Percentiles rank a stretch among this genome's conserved stretches.
These are phyloP conservation scores for Paraphaeosphaeria minitans DNA, from an alignment of 2,329 filamentous ascomycete genomes.

Conservation along the genomic window DNA sequence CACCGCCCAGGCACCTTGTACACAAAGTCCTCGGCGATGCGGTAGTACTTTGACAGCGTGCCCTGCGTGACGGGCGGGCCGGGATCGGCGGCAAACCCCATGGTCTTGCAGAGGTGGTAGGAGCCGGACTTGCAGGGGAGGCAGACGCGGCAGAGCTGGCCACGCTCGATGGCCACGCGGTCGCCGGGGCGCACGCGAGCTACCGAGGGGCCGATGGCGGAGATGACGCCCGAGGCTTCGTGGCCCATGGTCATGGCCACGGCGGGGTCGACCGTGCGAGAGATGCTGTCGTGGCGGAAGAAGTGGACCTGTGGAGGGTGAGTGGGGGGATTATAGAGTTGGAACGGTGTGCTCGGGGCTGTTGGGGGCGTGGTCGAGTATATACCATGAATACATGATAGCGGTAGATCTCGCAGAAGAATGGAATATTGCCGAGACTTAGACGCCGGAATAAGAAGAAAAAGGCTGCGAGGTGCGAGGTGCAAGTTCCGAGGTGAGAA, in stretches of 20 bases:
- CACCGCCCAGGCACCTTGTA: constrained; percentile 81
- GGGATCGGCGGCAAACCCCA: constrained; percentile 86
- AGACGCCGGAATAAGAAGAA: no score
- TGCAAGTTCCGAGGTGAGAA: not conserved
- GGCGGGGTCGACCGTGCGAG: constrained; percentile 79
- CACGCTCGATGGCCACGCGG: constrained; percentile 89
- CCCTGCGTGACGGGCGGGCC: constrained; percentile 70
- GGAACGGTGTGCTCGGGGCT: not conserved
- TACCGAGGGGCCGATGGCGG: constrained; percentile 79
- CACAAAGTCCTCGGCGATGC: constrained; percentile 88
- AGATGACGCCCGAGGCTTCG: constrained; percentile 81
- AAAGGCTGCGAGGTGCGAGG: no score
- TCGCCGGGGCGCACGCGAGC: constrained; percentile 78
- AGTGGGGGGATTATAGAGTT: not conserved
- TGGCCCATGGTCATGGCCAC: constrained; percentile 86
- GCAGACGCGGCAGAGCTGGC: constrained; percentile 85
- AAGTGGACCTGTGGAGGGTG: constrained; percentile 70
- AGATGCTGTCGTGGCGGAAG: constrained; percentile 93
- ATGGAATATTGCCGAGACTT: no score
- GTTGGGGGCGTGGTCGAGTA: not conserved
- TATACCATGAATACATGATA: no score
- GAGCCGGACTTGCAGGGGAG: constrained; percentile 85
- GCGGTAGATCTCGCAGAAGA: no score
- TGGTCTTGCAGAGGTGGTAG: constrained; percentile 88
- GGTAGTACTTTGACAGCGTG: constrained; percentile 84